Evolutionary conservation across 1,284 basidiomycete species (phyloP).

Genomic region (Neonothopanus nambi): DNA sequence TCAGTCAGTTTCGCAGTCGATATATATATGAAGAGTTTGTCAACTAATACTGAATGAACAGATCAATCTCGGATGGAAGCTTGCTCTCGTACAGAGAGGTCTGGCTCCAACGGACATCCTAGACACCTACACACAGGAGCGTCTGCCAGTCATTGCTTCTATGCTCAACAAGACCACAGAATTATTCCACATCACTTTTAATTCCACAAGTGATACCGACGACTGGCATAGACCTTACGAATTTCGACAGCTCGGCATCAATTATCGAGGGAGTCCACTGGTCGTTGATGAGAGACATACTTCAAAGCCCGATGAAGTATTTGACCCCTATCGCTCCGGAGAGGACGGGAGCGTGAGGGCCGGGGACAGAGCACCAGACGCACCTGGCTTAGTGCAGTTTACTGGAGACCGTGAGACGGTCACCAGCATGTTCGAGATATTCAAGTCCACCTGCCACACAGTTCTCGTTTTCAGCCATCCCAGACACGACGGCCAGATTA

Average conservation of each 20-base stretch:
- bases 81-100: conserved; percentile 36
- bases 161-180: conserved; percentile 29
- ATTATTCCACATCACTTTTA: conserved; percentile 19
- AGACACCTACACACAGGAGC: conserved; percentile 35
- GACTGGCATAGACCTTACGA: conserved; percentile 6
- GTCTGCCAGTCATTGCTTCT: conserved; percentile 38
- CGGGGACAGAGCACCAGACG: conserved; percentile 35
- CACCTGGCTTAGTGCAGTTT: conserved; percentile 22
- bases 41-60: conserved; percentile 7
- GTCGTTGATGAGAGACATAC: conserved; percentile 6
- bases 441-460: conserved; percentile 14
- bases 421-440: conserved; percentile 14
- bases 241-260: conserved; percentile 29
- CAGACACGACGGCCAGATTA: not conserved
- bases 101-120: conserved; percentile 32
- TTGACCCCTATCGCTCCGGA: conserved; percentile 24
- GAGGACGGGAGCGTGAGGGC: conserved; percentile 23
- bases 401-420: conserved; percentile 1
- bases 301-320: conserved; percentile 6
- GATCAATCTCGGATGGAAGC: conserved; percentile 44
- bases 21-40: not conserved
- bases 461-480: conserved; percentile 10
- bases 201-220: not conserved
- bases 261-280: conserved; percentile 34
- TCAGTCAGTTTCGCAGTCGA: conserved; percentile 24